Base-by-base conservation (phyloP, 2,329 filamentous ascomycete genomes). In the Sarocladiaceae sp. region DNA sequence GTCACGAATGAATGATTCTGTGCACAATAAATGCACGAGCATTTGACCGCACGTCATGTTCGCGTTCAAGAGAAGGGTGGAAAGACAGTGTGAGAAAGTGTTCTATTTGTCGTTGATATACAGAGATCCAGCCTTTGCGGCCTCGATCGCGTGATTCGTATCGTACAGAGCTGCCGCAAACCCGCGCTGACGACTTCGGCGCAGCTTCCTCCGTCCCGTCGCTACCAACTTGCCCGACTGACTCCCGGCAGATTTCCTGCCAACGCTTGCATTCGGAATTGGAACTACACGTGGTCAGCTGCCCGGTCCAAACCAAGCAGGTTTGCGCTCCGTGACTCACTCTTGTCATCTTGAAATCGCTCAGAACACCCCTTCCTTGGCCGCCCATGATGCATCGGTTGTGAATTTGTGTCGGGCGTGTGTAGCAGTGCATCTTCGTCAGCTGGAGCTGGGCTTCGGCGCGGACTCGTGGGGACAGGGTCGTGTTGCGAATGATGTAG, bases 361-460 rank as follows among this genome's bases (percentile, higher is more conserved):
- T 84, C 59, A 97, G 78, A n/a, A 99, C 79, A 86, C 91, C 90
- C 60, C 90, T 81, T 17, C 87, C 87, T 68, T 90, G 91, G n/a
- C 94, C 94, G 59, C 91, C 91, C 67, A 93, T 81, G 51, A 96
- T 86, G 75, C 94, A 99, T 60, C 94, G 78, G 73, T 97, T 97
- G 69, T 87, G 86, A 69, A 99, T 92, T 77, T 97, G 92, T 48
- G 93, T 96, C 54, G 90, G 84, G 55, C 92, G 82, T 31, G 94
- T 97, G 73, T 97, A 97, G 76, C 83, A 85, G 75, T 97, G 92
- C 93, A 97, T 97, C 73, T 96, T 87, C 3, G 87, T 84, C 59
- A 99, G 78, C 73, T 97, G 87, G 53, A 99, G 82, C 75, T 97
- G 93, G 37, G 94, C 94, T 68, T 96, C 88, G 56, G 90, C 90